Base-by-base conservation (phyloP, 1,139 yeast species). In the Geotrichum siamense region DNA sequence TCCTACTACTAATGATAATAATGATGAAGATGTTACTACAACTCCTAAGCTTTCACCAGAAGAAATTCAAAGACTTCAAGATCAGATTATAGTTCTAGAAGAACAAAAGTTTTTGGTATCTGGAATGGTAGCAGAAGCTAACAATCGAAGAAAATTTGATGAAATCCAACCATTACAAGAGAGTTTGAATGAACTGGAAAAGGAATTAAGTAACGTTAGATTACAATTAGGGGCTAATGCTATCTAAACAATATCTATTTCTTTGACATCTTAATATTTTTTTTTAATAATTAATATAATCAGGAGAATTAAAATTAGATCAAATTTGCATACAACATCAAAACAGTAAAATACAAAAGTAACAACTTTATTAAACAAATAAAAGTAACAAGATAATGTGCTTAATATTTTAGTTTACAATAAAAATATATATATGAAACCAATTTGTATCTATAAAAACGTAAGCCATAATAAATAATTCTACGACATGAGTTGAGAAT, bases 51-150 rank as follows among this genome's bases (percentile, higher is more conserved):
- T 40, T 35, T 41, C 45, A 2, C 22, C 23, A 9, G 65, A 65
- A 39, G 76, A 79, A 53, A 75, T 82, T 3, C 68, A 84, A 43
- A 72, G 71, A 47, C 64, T 74, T 29, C 69, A 93, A 45, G 93
- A 86, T 54, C 82, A 82, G 53, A 63, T 89, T 46, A 82, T 87
- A 81, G 96, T 89, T 12, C 67, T 86, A 63, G 82, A 82, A 52
- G 96, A 89, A 57, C 97, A 89, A 57, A 71, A 72, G 56, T 86
- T 76, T 54, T 63, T 89, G 50, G 79, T 89, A 2, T 76, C 77
- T 46, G 72, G 74, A 20, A 74, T 81, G 72, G 73, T 83, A 17
- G 68, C 70, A 3, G 76, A 73, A 16, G 76, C 81, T 36, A 84
- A 81, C 48, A 71, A 70, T 51, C 76, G 75, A 45, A 68, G 96